Evolutionary conservation across 495 filamentous ascomycete species (phyloP).

Genomic region (Penicillium antarcticum): DNA sequence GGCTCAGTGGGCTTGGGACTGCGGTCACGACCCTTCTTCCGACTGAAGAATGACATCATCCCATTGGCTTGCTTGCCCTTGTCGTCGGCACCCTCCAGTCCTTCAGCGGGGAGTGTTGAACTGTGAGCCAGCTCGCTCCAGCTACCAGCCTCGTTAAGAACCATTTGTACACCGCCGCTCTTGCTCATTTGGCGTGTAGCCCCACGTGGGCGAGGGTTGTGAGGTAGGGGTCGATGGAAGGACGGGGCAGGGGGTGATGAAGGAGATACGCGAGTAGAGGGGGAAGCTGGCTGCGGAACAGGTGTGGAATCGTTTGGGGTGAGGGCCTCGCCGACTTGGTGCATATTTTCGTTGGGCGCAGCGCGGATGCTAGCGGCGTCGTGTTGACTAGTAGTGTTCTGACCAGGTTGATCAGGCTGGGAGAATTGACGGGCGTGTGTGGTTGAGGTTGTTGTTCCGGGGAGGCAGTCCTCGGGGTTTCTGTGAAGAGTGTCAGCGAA

Average conservation of each 20-base stretch:
- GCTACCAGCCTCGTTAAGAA: conserved; percentile 79
- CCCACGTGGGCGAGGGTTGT: conserved; percentile 25
- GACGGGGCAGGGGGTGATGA: conserved; percentile 34
- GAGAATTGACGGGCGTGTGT: conserved; percentile 38
- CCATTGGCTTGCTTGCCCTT: conserved; percentile 57
- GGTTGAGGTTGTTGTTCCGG: conserved; percentile 24
- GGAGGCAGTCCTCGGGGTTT: conserved; percentile 43
- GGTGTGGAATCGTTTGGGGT: conserved; percentile 28
- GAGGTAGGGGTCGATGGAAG: conserved; percentile 37
- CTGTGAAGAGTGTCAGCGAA: conserved; percentile 18
- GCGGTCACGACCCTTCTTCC: conserved; percentile 85
- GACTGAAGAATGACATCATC: conserved; percentile 83
- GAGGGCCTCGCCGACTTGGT: conserved; percentile 26
- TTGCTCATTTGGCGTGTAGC: conserved; percentile 62
- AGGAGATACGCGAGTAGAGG: conserved; percentile 17
- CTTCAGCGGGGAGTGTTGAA: conserved; percentile 69
- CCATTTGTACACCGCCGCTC: conserved; percentile 85
- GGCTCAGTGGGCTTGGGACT: conserved; percentile 93
- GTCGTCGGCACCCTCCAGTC: conserved; percentile 39
- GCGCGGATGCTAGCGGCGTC: conserved; percentile 24
- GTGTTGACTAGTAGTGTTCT: conserved; percentile 24
- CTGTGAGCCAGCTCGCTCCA: conserved; percentile 88
- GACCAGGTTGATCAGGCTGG: conserved; percentile 29
- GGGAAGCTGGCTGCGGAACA: conserved; percentile 21
- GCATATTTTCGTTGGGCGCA: conserved; percentile 23